Evolutionary conservation across 345 rosid genomes (phyloP).

Genomic region (Streptanthus diversifolius): DNA sequence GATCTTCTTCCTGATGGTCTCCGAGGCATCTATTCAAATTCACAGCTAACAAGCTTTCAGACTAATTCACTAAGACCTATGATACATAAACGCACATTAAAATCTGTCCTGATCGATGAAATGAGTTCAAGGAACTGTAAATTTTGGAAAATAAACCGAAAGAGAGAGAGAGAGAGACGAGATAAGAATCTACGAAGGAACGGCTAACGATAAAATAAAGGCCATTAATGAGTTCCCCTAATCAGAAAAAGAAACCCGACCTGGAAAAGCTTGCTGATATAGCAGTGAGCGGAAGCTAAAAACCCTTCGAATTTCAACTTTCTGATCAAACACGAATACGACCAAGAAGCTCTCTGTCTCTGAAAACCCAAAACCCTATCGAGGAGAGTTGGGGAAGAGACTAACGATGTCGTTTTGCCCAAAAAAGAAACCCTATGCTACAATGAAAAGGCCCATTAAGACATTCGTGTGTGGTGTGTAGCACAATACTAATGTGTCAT

Average conservation of each 20-base stretch:
- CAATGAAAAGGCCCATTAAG: neutral
- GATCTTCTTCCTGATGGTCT: conserved; percentile 39
- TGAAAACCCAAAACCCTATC: conserved; percentile 3
- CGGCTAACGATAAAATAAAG: neutral
- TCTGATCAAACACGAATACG: neutral
- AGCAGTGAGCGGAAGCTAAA: neutral
- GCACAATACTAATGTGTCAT: neutral
- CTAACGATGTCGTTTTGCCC: neutral
- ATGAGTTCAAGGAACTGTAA: neutral
- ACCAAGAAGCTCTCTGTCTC: conserved; percentile 10
- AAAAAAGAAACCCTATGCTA: neutral
- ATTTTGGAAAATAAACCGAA: neutral
- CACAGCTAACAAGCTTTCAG: conserved; percentile 6
- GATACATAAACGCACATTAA: neutral
- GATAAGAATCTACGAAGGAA: neutral
- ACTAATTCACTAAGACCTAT: neutral
- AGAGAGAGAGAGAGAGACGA: neutral
- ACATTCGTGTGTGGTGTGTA: neutral
- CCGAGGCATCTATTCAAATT: conserved; percentile 42
- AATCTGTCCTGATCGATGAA: neutral
- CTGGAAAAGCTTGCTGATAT: neutral
- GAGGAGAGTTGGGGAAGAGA: neutral
- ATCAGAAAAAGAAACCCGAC: neutral
- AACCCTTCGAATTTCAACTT: neutral
- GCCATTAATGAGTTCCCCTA: neutral